Conservation (phyloP, 2,329 filamentous ascomycete species). For the Cordyceps farinosa region DNA sequence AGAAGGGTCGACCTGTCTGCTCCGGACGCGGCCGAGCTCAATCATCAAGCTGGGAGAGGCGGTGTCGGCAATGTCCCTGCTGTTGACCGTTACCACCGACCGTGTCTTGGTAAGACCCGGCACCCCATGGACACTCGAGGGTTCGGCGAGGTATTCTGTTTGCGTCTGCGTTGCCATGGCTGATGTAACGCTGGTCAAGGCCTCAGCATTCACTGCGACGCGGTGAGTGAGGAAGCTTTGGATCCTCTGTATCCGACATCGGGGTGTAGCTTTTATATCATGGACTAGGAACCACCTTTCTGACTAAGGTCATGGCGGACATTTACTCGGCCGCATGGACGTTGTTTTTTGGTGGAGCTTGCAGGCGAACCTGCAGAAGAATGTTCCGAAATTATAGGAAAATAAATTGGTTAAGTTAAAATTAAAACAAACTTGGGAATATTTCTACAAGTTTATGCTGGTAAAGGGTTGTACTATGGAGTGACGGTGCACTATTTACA, state of each 20-base stretch:
- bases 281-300: background rate
- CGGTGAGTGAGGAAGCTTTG: background rate
- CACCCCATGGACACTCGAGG: background rate
- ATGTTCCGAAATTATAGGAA: too few relatives aligned
- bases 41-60: background rate
- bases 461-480: background rate
- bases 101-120: background rate
- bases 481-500: background rate
- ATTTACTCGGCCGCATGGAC: too few relatives aligned
- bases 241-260: background rate
- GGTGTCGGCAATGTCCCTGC: background rate
- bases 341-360: background rate
- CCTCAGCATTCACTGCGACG: background rate
- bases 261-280: background rate
- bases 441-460: too few relatives aligned
- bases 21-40: conserved; percentile 16
- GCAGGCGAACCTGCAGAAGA: background rate
- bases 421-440: too few relatives aligned
- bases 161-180: conserved; percentile 10
- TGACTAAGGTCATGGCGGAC: background rate
- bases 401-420: too few relatives aligned
- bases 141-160: conserved; percentile 1
- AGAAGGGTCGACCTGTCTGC: conserved; percentile 12
- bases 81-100: background rate
- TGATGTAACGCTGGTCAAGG: background rate